Base-by-base conservation (phyloP, 176 grass and related monocot genomes). In the Paspalum vaginatum region DNA sequence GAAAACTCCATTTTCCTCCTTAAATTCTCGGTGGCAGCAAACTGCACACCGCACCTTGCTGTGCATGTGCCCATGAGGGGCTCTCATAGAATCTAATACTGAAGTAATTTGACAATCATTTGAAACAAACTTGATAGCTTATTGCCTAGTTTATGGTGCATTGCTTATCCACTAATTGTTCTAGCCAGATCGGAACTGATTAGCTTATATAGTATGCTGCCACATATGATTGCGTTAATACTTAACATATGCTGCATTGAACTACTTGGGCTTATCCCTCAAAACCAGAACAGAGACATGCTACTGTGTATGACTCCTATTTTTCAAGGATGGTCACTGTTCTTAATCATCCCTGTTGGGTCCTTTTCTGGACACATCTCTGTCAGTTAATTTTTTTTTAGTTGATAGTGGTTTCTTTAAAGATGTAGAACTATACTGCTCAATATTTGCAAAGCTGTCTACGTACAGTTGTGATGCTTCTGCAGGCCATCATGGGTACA, bases 151-250 rank as follows among this genome's bases (percentile, higher is more conserved):
- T 59, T 83, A 37, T 26, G 26, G 17, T 50, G 27, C 21, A 32
- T 37, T 83, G 75, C 75, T 74, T 75, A 88, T 75, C 75, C 61
- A 14, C 13, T 60, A 84, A 61, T 43, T 74, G 60, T 88, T 79
- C 68, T 75, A 52, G 43, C 38, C 76, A 75, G 58, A 68, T 11
- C 43, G 17, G 69, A 69, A 88, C 53, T 68, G 37, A 88, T 46
- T 88, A 38, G n/a, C 6, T 66, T 74, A 22, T 67, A 74, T 45
- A 41, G 15, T 78, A 60, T 75, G 70, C 43, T 52, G 46, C 24
- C 6, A 24, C n/a, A 40, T 71, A 71, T 71, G 39, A 61, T 80
- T 88, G 68, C 52, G 37, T 81, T 38, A 4, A 2, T 63, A 25
- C 26, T 65, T 70, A 83, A 61, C 60, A 59, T 15, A 61, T 50